Percentiles rank a stretch among this genome's conserved stretches.
These are phyloP conservation scores for Grosmannia serpens DNA, from an alignment of 2,329 filamentous ascomycete genomes.

Conservation along the genomic window DNA sequence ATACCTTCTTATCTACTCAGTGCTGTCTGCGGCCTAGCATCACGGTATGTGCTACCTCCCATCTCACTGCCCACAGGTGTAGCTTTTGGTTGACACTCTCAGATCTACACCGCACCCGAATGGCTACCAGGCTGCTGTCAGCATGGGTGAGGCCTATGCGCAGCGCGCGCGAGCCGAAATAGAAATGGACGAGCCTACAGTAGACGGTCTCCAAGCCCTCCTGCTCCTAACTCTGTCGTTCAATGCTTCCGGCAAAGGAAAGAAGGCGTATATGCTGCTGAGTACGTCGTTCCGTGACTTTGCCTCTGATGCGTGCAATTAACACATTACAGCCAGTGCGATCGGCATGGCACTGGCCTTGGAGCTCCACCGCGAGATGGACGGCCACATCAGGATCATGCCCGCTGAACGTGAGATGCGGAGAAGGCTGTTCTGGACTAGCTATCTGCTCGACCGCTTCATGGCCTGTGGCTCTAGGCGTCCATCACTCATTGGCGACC, in stretches of 20 bases:
- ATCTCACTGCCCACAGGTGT: not conserved
- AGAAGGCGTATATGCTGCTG: conserved; percentile 78
- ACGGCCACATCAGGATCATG: conserved; percentile 48
- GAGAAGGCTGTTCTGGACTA: conserved; percentile 78
- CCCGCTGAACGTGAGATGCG: conserved; percentile 64
- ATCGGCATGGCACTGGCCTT: conserved; percentile 76
- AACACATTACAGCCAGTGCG: conserved; percentile 47
- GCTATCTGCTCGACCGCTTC: conserved; percentile 79
- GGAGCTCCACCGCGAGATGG: conserved; percentile 67
- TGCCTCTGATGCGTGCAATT: conserved; percentile 15
- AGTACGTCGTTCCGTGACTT: conserved; percentile 34
- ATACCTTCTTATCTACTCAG: conserved; percentile 43
- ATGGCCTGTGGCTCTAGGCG: conserved; percentile 70
- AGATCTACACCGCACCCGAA: conserved; percentile 60
- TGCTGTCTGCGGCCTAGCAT: conserved; percentile 50
- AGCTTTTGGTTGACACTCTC: not conserved
- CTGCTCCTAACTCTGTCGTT: conserved; percentile 66
- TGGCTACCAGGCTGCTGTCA: conserved; percentile 55
- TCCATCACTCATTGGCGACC: conserved; percentile 68
- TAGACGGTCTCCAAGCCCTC: conserved; percentile 66
- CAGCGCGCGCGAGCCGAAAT: conserved; percentile 56
- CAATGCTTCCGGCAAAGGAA: conserved; percentile 66
- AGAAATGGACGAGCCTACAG: conserved; percentile 69
- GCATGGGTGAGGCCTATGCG: conserved; percentile 62
- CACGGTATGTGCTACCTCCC: conserved; percentile 33